Base-by-base conservation (phyloP, 2,329 filamentous ascomycete species). In the Colletotrichum costaricense region DNA sequence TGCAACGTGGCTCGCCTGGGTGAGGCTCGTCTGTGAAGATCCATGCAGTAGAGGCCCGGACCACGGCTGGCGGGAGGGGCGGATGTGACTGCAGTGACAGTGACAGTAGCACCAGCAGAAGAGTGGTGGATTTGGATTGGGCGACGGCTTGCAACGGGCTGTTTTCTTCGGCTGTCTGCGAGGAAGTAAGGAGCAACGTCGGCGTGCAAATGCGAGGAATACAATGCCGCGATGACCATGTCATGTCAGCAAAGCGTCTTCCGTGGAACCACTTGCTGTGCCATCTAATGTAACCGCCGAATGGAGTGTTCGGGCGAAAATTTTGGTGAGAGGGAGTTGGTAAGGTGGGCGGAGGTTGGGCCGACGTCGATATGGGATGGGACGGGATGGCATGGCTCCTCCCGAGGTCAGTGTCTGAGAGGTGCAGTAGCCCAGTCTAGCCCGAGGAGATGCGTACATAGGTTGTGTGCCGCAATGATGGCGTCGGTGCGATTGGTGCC, bases 1-100 rank as follows among this genome's bases (percentile, higher is more conserved):
- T 76, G 75, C 75, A 76, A 76, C 75, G 75, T 76, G 75, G 75
- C 75, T 74, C 71, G 75, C 74, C 67, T 76, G 54, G 57, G 57
- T 52, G 52, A 76, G 73, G 69, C 73, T 75, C 66, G 73, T 66
- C 73, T 76, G 35, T 59, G 62, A 67, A 66, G 69, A 74, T 72
- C 74, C 72, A 72, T 69, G 67, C 67, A 74, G 63, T 19, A 72
- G 22, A 62, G 26, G 72, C 60, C 74, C 72, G 74, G 72, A 73
- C 74, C 54, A 58, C 67, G 55, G 57, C 74, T 73, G 63, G 74
- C 60, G 72, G 60, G 66, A 74, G 72, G 65, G 72, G 72, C 74
- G 72, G 74, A 63, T 67, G 66, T 67, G 73, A 60, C 59, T 49
- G 63, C 38, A 30, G 63, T 64, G 69, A 69, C 70, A 69, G 69